phyloP scores from a whole-genome alignment of 2,329 filamentous ascomycete genomes.

The Pseudonectria buxi region DNA sequence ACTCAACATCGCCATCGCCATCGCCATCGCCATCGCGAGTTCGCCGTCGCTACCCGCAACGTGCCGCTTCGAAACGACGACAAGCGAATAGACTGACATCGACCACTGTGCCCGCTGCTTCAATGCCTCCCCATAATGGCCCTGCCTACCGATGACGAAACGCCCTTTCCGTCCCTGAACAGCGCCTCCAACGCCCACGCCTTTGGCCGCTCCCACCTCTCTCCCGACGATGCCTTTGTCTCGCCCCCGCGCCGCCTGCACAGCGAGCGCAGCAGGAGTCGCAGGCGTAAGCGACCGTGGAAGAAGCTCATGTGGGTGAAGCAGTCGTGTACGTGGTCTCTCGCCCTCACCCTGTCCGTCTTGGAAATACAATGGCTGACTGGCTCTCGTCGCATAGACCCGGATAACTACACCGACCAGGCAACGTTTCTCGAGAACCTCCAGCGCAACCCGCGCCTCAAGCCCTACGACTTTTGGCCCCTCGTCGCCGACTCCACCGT shows the following conservation, averaged over 20 bases:
- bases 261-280: slow-evolving; percentile 56
- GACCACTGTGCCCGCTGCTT: no score
- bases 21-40: no score
- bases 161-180: slow-evolving; percentile 28
- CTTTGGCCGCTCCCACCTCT: slow-evolving; percentile 60
- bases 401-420: slow-evolving; percentile 98
- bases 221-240: slow-evolving; percentile 78
- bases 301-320: slow-evolving; percentile 98
- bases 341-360: background rate
- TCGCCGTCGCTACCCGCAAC: no score
- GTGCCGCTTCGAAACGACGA: no score
- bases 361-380: slow-evolving; percentile 2
- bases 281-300: slow-evolving; percentile 68
- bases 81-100: no score
- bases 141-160: slow-evolving; percentile 33
- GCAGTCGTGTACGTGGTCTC: slow-evolving; percentile 65
- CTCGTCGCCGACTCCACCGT: slow-evolving; percentile 91
- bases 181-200: slow-evolving; percentile 23
- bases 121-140: slow-evolving; percentile 21
- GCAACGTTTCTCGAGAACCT: slow-evolving; percentile 94
- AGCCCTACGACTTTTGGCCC: slow-evolving; percentile 97
- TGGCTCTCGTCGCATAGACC: slow-evolving; percentile 55
- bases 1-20: no score
- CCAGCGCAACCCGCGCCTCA: slow-evolving; percentile 85
- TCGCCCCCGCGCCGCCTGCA: slow-evolving; percentile 52